Evolutionary conservation across 768 basidiomycete species (phyloP).

Genomic region (Cystofilobasidium ferigula): DNA sequence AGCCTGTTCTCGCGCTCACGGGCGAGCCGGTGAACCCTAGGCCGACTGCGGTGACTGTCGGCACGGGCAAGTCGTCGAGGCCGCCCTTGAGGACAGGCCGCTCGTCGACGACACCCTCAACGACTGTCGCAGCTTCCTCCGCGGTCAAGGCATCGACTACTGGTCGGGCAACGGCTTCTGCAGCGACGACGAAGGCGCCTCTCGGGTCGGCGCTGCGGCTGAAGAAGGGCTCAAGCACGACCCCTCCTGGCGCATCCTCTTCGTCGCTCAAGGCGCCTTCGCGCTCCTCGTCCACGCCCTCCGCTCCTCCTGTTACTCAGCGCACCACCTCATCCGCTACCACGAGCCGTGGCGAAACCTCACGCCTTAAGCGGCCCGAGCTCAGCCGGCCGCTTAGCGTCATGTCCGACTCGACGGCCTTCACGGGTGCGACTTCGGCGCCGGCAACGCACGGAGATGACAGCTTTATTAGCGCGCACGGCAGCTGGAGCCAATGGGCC

Average conservation of each 20-base stretch:
- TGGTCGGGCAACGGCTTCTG: too few relatives aligned
- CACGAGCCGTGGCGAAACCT: not conserved
- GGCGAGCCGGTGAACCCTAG: not conserved
- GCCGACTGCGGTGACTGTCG: not conserved
- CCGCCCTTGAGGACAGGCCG: not conserved
- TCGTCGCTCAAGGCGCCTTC: not conserved
- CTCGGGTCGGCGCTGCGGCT: not conserved
- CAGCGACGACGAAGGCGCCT: not conserved
- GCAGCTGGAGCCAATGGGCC: slow-evolving; percentile 77
- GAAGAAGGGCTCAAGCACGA: slow-evolving; percentile 14
- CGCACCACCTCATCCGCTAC: not conserved
- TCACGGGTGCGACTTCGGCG: not conserved
- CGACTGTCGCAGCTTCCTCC: not conserved
- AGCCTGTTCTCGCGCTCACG: not conserved
- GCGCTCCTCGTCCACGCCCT: not conserved
- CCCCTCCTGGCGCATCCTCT: not conserved
- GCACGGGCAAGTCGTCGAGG: not conserved
- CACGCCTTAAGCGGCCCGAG: not conserved
- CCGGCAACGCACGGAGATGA: not conserved
- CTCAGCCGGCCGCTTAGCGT: not conserved
- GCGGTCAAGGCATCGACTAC: too few relatives aligned
- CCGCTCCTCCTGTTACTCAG: not conserved
- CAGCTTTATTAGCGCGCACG: slow-evolving; percentile 53
- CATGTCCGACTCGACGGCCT: not conserved
- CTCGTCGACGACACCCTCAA: slow-evolving; percentile 4